Percentiles rank a stretch among this genome's conserved stretches.
Evolutionary conservation across 2,329 filamentous ascomycete species (phyloP).

Genomic region (Fusarium chaquense): DNA sequence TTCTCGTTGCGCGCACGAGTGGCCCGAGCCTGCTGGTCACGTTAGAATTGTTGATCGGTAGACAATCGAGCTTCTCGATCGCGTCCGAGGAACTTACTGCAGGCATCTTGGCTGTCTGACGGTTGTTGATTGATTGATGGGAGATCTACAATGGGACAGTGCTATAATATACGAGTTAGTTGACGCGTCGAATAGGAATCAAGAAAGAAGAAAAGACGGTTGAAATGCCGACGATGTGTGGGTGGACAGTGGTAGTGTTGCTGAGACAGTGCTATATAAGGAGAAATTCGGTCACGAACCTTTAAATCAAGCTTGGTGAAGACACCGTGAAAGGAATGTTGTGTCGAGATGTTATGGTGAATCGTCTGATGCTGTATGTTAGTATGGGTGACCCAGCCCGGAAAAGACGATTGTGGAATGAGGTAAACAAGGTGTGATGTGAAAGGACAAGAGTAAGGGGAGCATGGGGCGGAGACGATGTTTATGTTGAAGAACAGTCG

Average conservation of each 20-base stretch:
- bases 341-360: constrained; percentile 46
- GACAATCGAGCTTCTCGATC: constrained; percentile 9
- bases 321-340: constrained; percentile 55
- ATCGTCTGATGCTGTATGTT: constrained; percentile 48
- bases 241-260: constrained; percentile 19
- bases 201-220: constrained; percentile 27
- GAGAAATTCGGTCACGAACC: constrained; percentile 52
- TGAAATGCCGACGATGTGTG: constrained; percentile 14
- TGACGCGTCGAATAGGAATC: constrained; percentile 42
- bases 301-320: constrained; percentile 52
- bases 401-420: constrained; percentile 33
- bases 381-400: constrained; percentile 44
- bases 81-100: constrained; percentile 49
- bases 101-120: constrained; percentile 52
- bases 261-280: constrained; percentile 50
- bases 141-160: constrained; percentile 37
- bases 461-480: constrained; percentile 49
- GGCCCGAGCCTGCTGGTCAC: constrained; percentile 69
- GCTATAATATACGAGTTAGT: constrained; percentile 40
- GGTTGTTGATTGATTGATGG: constrained; percentile 40
- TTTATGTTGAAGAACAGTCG: constrained; percentile 51
- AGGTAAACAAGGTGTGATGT: constrained; percentile 44
- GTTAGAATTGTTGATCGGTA: constrained; percentile 24
- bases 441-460: constrained; percentile 42
- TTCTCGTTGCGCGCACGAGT: constrained; percentile 89